Conservation (phyloP, 805 yeast genomes). For the Yamadazyma nakazawae region DNA sequence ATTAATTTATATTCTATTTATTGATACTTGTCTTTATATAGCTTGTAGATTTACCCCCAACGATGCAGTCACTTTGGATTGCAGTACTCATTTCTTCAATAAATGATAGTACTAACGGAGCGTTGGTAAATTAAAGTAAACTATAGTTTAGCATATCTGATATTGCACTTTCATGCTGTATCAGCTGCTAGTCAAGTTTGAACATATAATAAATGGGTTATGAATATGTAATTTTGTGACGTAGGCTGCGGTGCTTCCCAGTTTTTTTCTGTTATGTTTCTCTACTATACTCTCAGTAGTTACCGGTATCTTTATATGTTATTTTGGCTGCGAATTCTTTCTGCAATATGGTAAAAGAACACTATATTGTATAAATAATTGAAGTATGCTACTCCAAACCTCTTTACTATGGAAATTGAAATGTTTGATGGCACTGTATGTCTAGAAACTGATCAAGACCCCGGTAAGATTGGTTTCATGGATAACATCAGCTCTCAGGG, state of each 20-base stretch:
- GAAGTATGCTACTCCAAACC: not conserved
- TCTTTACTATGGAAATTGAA: no score
- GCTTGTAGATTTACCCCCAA: conserved; percentile 28
- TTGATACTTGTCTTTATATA: not conserved
- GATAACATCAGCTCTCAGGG: not conserved
- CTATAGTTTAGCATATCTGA: not conserved
- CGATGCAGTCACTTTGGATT: conserved; percentile 51
- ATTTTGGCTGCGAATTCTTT: not conserved
- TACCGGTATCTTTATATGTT: not conserved
- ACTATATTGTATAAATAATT: not conserved
- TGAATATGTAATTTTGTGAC: not conserved
- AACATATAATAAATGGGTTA: not conserved
- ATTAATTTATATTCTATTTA: conserved; percentile 5
- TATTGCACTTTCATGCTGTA: not conserved
- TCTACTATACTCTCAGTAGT: not conserved
- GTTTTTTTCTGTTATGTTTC: no score
- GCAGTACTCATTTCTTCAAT: conserved; percentile 42
- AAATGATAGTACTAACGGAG: conserved; percentile 51
- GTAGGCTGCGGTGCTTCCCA: not conserved
- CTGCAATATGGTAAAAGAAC: not conserved
- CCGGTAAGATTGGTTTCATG: not conserved
- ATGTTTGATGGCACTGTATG: not conserved
- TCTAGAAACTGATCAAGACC: no score
- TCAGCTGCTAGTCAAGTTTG: not conserved
- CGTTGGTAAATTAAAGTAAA: conserved; percentile 43